These are phyloP conservation scores for Tuctoria greenei DNA, from an alignment of 176 grass and related monocot genomes.

Conservation along the genomic window DNA sequence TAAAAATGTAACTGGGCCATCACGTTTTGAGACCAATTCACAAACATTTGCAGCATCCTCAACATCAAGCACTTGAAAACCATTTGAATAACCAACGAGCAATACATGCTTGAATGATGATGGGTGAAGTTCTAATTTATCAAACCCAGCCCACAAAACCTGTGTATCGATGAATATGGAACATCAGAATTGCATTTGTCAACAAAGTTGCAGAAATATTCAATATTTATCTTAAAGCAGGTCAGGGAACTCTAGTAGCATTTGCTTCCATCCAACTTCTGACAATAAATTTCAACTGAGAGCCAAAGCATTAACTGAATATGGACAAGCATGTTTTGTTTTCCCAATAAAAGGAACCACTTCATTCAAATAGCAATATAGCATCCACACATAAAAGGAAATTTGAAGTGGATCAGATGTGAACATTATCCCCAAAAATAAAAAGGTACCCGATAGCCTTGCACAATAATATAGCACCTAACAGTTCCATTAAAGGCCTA, in stretches of 20 bases:
- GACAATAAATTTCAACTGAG: background rate
- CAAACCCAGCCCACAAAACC: constrained; percentile 98
- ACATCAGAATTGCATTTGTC: constrained; percentile 1
- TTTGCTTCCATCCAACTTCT: background rate
- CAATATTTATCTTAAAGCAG: background rate
- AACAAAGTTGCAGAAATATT: constrained; percentile 26
- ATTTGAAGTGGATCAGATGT: background rate
- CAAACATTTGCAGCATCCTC: constrained; percentile 96
- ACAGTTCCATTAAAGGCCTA: background rate
- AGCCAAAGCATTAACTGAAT: constrained; percentile 3
- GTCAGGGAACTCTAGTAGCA: background rate
- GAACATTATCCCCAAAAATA: background rate
- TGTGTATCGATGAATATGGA: constrained; percentile 22
- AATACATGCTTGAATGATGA: constrained; percentile 93
- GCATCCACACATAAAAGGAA: background rate
- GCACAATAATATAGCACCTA: background rate
- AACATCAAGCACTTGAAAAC: constrained; percentile 99
- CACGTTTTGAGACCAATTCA: constrained; percentile 92
- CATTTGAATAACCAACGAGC: constrained; percentile 93
- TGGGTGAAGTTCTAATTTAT: constrained; percentile 69
- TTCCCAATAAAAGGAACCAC: background rate
- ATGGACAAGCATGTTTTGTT: background rate
- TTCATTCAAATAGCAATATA: background rate
- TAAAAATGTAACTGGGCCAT: constrained; percentile 97
- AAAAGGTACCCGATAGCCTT: background rate